phyloP scores from a whole-genome alignment of 371 early-diverging fungal species.

The Haplosporangium sp. region DNA sequence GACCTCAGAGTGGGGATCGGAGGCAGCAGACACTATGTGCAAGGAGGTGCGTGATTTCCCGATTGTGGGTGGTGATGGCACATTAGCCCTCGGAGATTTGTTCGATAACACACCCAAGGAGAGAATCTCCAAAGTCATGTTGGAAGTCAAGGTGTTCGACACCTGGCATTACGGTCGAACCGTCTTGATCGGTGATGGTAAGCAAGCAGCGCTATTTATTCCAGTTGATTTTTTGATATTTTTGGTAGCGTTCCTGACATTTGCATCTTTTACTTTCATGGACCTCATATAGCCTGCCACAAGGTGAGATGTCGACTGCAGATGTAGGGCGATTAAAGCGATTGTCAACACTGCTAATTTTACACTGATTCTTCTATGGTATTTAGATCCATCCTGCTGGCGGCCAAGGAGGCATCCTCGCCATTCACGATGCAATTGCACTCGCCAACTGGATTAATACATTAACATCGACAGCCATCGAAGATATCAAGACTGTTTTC shows the following conservation, averaged over 20 bases:
- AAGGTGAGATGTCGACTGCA: neutral
- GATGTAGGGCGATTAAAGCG: neutral
- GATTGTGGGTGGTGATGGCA: constrained; percentile 4
- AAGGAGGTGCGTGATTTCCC: constrained; percentile 7
- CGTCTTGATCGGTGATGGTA: constrained; percentile 21
- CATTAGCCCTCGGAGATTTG: constrained; percentile 2
- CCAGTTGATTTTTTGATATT: neutral
- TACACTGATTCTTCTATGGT: neutral
- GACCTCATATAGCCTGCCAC: constrained; percentile 7
- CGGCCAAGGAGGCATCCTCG: constrained; percentile 8
- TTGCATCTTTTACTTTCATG: neutral
- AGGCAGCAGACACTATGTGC: constrained; percentile 5
- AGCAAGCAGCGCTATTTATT: neutral
- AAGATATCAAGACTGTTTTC: too few relatives aligned
- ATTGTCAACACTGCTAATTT: neutral
- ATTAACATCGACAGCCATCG: neutral
- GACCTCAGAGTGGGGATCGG: constrained; percentile 10
- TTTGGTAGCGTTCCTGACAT: neutral
- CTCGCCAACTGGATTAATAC: constrained; percentile 5
- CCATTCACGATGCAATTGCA: constrained; percentile 21
- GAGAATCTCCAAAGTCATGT: constrained; percentile 4
- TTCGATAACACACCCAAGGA: constrained; percentile 13
- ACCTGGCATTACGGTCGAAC: constrained; percentile 15
- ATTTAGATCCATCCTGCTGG: constrained; percentile 8
- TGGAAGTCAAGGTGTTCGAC: constrained; percentile 11